Evolutionary conservation across 371 early-diverging fungal genomes (phyloP).

Genomic region (Rhizopus sp.): DNA sequence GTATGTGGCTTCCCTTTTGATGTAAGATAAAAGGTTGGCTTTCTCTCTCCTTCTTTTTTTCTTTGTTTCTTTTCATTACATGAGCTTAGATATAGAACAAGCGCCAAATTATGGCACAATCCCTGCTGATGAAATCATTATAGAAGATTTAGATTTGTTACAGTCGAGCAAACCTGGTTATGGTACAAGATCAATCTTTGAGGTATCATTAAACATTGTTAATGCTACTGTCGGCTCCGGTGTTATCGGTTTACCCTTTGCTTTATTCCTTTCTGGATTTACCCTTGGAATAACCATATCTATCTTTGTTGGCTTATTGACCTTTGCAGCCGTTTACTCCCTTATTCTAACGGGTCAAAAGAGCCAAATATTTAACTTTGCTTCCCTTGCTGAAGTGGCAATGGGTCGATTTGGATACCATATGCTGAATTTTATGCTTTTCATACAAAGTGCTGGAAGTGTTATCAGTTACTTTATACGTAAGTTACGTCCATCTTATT

Average conservation of each 20-base stretch:
- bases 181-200: constrained; percentile 35
- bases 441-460: constrained; percentile 54
- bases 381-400: constrained; percentile 50
- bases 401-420: constrained; percentile 56
- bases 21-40: no score
- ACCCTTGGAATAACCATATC: constrained; percentile 53
- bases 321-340: constrained; percentile 46
- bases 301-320: constrained; percentile 45
- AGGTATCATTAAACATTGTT: constrained; percentile 55
- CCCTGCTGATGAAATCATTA: background rate
- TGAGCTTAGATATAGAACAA: background rate
- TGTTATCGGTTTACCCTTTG: constrained; percentile 57
- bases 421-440: constrained; percentile 50
- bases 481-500: constrained; percentile 23
- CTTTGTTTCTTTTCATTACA: background rate
- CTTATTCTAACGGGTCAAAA: constrained; percentile 52
- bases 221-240: constrained; percentile 67
- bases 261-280: constrained; percentile 55
- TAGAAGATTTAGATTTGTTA: constrained; percentile 29
- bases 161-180: constrained; percentile 44
- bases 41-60: constrained; percentile 1
- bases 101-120: constrained; percentile 15
- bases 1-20: no score
- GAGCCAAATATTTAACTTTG: constrained; percentile 48
- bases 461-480: constrained; percentile 57